Conservation (phyloP, 345 rosid genomes). For the Gossypium anomalum region DNA sequence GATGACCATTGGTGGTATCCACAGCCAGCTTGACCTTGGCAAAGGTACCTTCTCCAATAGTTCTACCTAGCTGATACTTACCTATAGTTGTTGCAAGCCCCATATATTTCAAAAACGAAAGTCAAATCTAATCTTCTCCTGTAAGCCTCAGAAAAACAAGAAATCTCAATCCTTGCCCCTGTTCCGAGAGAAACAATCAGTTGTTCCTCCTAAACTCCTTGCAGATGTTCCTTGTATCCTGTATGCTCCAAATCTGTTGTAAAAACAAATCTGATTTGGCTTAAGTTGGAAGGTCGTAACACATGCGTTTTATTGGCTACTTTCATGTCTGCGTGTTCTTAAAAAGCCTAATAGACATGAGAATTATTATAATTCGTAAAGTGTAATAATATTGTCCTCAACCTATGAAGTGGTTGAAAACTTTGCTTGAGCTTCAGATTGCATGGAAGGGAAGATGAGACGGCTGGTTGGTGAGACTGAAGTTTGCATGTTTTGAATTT, state of each 20-base stretch:
- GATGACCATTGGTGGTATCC: conserved; percentile 48
- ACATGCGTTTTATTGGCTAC: conserved; percentile 8
- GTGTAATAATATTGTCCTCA: background rate
- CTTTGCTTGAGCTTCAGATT: background rate
- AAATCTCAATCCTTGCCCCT: background rate
- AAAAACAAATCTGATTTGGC: background rate
- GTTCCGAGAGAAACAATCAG: background rate
- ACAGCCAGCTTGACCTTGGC: conserved; percentile 88
- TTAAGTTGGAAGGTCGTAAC: conserved; percentile 16
- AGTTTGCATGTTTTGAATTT: conserved; percentile 27
- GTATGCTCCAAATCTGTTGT: background rate
- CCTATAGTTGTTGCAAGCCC: conserved; percentile 54
- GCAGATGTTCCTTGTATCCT: conserved; percentile 14
- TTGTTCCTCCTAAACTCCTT: background rate
- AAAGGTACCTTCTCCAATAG: conserved; percentile 82
- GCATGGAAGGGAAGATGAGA: conserved; percentile 1
- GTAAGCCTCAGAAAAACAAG: background rate
- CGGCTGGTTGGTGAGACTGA: conserved; percentile 23
- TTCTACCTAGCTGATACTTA: conserved; percentile 60
- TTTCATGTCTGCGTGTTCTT: conserved; percentile 9
- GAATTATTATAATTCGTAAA: background rate
- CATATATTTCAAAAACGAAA: conserved; percentile 24
- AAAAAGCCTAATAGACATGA: background rate
- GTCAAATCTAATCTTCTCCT: background rate
- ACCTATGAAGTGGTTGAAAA: background rate